Base-by-base conservation (phyloP, 495 filamentous ascomycete species). In the Hypomontagnella monticulosa region DNA sequence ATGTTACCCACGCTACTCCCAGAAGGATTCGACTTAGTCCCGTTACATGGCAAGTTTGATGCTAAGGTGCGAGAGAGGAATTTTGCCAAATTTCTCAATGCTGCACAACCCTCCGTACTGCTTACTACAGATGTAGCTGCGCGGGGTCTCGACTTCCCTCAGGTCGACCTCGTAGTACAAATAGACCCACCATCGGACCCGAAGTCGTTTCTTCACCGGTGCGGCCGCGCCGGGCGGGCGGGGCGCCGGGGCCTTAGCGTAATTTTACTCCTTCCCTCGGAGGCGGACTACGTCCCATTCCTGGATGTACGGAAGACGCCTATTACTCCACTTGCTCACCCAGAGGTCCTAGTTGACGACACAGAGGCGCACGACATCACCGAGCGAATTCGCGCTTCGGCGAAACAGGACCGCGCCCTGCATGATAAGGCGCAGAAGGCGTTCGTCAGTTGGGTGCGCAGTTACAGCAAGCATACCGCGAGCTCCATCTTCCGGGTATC, bases 181-280 rank as follows among this genome's bases (percentile, higher is more conserved):
- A 81, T 97, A 48, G 95, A 99, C 70, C 89, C 93, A 0, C 95
- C 95, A 0, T 89, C 87, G 27, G 94, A 97, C 72, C 92, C 95
- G 0, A 97, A 97, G 75, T 91, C 89, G 36, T 98, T 97, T 75
- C 88, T 99, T 53, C 95, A 99, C 77, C 88, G 95, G 57, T 96
- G 92, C 69, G 95, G 95, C 3, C 92, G 95, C 55, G 93, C 96
- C 1, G 95, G 93, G 0, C 86, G 95, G 38, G 95, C 95, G 4
- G 95, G 95, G 0, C 89, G 95, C 14, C 83, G 84, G 50, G 95
- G 95, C 1, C 81, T 97, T 11, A 93, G 93, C 50, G 84, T 98
- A 6, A 85, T 96, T 0, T 85, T 98, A 63, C 83, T 99, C 12
- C 90, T 90, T 14, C 90, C 90, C 0, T 91, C 91, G 0, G 95